phyloP scores from a whole-genome alignment of 306 rosid genomes.

The Argentina anserina region DNA sequence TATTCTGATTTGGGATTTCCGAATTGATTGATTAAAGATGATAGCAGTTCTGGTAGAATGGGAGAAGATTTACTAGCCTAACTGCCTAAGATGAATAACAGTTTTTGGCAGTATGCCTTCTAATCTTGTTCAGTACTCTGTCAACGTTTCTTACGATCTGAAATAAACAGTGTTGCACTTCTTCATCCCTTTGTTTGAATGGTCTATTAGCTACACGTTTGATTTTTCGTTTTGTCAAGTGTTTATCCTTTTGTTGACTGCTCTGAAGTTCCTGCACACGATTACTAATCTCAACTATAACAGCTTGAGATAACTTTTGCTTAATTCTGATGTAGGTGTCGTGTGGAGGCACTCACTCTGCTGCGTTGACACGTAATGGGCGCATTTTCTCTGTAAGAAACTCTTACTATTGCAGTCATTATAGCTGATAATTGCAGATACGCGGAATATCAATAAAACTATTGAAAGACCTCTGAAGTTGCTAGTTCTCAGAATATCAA shows the following conservation, averaged over 20 bases:
- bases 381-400: constrained; percentile 76
- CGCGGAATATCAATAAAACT: too few species aligned
- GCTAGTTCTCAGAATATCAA: too few species aligned
- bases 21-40: not conserved
- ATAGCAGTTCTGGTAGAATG: not conserved
- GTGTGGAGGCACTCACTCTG: constrained; percentile 98
- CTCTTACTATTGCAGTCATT: not conserved
- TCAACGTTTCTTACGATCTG: not conserved
- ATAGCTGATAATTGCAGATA: not conserved
- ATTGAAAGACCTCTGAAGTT: too few species aligned
- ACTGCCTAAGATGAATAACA: too few species aligned
- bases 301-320: not conserved
- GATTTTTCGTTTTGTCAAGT: not conserved
- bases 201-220: not conserved
- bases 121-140: not conserved
- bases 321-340: constrained; percentile 54
- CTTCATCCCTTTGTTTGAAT: not conserved
- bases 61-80: too few species aligned
- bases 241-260: not conserved
- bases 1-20: not conserved
- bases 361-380: constrained; percentile 81
- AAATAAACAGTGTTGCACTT: not conserved
- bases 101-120: not conserved
- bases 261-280: not conserved
- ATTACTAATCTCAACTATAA: not conserved